Evolutionary conservation across 2,329 filamentous ascomycete species (phyloP), one percentile per base, ranked within the genome.

Genomic region (Aspergillus aculeatinus): DNA sequence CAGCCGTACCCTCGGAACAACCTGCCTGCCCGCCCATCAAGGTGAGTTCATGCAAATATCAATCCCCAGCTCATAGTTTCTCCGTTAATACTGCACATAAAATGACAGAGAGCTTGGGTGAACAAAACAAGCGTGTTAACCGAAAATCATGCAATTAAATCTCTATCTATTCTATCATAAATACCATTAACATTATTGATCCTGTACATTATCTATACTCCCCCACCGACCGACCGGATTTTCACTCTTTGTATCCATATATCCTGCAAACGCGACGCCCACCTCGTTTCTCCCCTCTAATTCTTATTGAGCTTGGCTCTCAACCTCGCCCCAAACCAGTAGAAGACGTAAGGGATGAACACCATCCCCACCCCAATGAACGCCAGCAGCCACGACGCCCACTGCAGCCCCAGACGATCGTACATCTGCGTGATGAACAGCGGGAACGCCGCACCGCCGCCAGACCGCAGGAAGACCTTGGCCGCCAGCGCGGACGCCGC

Each of bases 371-470:
- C 51, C 5, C 58, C 56, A 4, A 63, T 35, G 27, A 92, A 92
- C 0, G 83, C 89, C 12, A 92, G 75, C 9, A 93, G 77, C 1
- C 82, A 83, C 48, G 84, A 86, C 0, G 89, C 90, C 89, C 90
- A 92, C 72, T 91, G 85, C 72, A 91, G 80, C 2, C 87, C 87
- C 3, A 92, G 80, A 2, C 85, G 81, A 56, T 82, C 74, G 76
- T 90, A 91, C 89, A 92, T 92, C 74, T 92, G 89, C 59, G 83
- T 81, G 0, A 89, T 92, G 74, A 92, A 92, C 5, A 93, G 81
- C 0, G 92, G 89, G 2, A 87, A 85, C 0, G 77, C 82, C 1
- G 89, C 90, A 62, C 90, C 90, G 85, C 89, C 92, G 5, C 69
- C 48, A 84, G 83, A 80, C 33, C 81, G 69, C 54, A 76, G 67